A percentile compares a stretch with the other conserved stretches of the same genome.
phyloP scores from a whole-genome alignment of 257 asterid genomes.

The Solanum pennellii region DNA sequence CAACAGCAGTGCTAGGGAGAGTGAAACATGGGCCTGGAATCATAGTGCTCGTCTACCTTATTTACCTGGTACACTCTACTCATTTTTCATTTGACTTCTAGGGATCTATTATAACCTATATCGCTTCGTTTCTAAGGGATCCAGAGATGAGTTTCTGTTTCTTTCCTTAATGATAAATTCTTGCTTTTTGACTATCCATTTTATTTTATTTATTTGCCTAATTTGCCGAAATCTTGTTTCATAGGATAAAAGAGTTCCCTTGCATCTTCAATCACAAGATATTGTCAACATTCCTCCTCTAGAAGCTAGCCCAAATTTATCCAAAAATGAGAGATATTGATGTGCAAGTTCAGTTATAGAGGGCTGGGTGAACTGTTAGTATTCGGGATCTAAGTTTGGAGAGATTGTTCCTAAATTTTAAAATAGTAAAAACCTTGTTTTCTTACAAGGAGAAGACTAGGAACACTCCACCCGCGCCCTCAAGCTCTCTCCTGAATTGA shows the following conservation, averaged over 20 bases:
- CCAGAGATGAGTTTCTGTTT: neutral
- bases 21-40: conserved; percentile 42
- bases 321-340: neutral
- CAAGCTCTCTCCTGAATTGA: neutral
- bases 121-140: neutral
- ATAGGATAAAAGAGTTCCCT: neutral
- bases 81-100: neutral
- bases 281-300: neutral
- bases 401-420: neutral
- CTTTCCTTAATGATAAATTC: neutral
- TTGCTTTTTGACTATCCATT: neutral
- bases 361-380: neutral
- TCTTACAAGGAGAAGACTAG: neutral
- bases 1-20: conserved; percentile 36
- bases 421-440: neutral
- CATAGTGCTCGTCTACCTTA: conserved; percentile 33
- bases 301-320: neutral
- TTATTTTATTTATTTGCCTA: neutral
- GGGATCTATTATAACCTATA: neutral
- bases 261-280: neutral
- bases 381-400: neutral
- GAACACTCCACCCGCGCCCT: neutral
- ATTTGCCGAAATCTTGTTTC: neutral
- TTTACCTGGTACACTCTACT: conserved; percentile 38
- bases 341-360: neutral